Percentiles rank a stretch among this genome's conserved stretches.
Evolutionary conservation across 2,329 filamentous ascomycete genomes (phyloP).

Genomic region (Rosellinia necatrix): DNA sequence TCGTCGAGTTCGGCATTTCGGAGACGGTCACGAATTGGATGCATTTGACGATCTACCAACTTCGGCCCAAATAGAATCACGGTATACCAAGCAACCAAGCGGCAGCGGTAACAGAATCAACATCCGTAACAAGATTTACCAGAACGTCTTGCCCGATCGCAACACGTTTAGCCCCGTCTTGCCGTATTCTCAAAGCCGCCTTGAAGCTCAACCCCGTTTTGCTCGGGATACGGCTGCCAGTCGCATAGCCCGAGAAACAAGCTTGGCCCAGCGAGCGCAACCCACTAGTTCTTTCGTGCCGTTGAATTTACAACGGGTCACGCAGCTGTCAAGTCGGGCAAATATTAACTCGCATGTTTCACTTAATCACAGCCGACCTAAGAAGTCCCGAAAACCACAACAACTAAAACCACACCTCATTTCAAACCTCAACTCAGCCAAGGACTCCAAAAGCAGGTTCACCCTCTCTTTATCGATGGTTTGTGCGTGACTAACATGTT

Average conservation of each 20-base stretch:
- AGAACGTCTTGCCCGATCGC: conserved; percentile 60
- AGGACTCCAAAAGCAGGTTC: conserved; percentile 76
- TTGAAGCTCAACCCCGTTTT: conserved; percentile 63
- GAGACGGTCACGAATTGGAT: conserved; percentile 90
- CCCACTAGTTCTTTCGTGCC: conserved; percentile 58
- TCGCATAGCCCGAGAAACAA: conserved; percentile 66
- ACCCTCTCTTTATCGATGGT: neutral
- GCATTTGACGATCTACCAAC: conserved; percentile 94
- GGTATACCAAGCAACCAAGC: conserved; percentile 79
- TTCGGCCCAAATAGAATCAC: conserved; percentile 78
- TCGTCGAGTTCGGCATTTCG: conserved; percentile 73
- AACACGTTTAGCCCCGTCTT: conserved; percentile 57
- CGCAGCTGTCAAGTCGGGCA: conserved; percentile 56
- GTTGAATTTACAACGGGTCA: conserved; percentile 58
- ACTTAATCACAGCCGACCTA: conserved; percentile 53
- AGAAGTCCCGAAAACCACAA: conserved; percentile 61
- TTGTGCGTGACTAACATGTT: neutral
- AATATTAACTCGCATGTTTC: conserved; percentile 53
- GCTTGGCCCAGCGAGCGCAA: conserved; percentile 62
- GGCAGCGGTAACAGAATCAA: conserved; percentile 69
- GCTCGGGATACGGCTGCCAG: conserved; percentile 69
- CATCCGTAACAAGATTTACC: conserved; percentile 60
- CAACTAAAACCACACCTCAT: conserved; percentile 85
- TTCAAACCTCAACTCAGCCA: conserved; percentile 75
- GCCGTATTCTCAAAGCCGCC: conserved; percentile 61